These are phyloP conservation scores for Aspergillus tubingensis DNA, from an alignment of 2,329 filamentous ascomycete species.

Conservation along the genomic window DNA sequence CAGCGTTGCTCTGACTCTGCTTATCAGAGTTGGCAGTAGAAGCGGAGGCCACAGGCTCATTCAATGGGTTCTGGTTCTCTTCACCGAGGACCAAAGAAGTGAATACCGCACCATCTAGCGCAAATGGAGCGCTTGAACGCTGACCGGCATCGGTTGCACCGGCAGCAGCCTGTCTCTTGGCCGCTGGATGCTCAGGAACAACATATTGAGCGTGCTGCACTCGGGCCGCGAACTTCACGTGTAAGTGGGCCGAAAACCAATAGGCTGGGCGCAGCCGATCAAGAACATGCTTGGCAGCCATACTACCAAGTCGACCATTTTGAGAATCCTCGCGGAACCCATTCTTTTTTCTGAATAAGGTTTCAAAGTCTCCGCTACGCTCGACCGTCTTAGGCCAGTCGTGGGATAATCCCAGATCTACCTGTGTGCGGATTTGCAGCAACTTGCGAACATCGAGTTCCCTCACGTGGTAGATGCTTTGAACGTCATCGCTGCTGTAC, in stretches of 20 bases:
- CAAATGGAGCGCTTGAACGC: slow-evolving; percentile 14
- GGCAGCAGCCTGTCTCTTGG: slow-evolving; percentile 1
- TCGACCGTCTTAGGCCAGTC: slow-evolving; percentile 92
- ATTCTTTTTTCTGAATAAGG: slow-evolving; percentile 72
- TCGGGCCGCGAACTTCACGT: slow-evolving; percentile 78
- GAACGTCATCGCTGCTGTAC: slow-evolving; percentile 74
- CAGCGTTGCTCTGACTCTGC: not conserved
- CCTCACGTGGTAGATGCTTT: slow-evolving; percentile 83
- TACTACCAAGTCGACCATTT: slow-evolving; percentile 74
- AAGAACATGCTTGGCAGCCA: slow-evolving; percentile 77
- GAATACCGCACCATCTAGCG: slow-evolving; percentile 23
- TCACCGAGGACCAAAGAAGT: slow-evolving; percentile 14
- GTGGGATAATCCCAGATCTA: slow-evolving; percentile 90
- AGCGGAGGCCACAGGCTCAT: not conserved
- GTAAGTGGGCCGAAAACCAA: slow-evolving; percentile 94
- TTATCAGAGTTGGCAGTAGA: not conserved
- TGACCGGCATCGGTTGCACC: not conserved
- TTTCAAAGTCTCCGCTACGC: slow-evolving; percentile 68
- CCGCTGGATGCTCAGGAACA: slow-evolving; percentile 3
- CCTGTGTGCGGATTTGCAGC: slow-evolving; percentile 77
- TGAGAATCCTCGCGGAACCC: slow-evolving; percentile 74
- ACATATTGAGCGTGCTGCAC: slow-evolving; percentile 50
- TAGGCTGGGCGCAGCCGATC: slow-evolving; percentile 77
- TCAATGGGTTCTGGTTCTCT: slow-evolving; percentile 8
- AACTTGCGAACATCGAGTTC: slow-evolving; percentile 91